Evolutionary conservation across 768 basidiomycete species (phyloP), one percentile per base, ranked within the genome.

Genomic region (Cystobasidiopsis lactophilus): DNA sequence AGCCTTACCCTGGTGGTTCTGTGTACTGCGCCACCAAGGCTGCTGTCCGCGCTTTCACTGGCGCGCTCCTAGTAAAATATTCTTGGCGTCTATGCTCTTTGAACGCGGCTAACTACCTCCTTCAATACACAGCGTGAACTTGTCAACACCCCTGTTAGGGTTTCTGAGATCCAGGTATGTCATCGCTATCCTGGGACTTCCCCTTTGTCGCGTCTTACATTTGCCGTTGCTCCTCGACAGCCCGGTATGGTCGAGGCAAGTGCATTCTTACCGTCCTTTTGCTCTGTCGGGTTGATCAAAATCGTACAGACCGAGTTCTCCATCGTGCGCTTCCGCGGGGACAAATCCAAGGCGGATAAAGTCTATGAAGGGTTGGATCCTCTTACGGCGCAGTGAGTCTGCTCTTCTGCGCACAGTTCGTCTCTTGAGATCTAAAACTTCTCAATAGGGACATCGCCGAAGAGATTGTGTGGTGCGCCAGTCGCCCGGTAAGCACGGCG

Each of bases 391-490:
- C 39, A 53, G 45, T 47, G 14, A 23, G 21, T 21, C 48, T 5
- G 2, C 19, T 41, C 27, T 18, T n/a, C 26, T 29, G 21, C 40
- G 19, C 16, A 27, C 45, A 38, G 21, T 48, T 18, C 40, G n/a
- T 24, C 14, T 13, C 29, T 40, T 13, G 51, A 11, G 26, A 45
- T 49, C 45, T 21, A 29, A n/a, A n/a, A n/a, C 18, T 38, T 47
- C 24, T 14, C 10, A 77, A 79, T 5, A 73, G 79, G 55, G 88
- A 95, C 63, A 80, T 95, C 43, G 93, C 93, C 1, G 93, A 98
- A 65, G 88, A 96, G 67, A 89, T 98, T 62, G 86, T 91, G 19
- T 98, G 91, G 91, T 79, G 79, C 14, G 91, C 93, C 19, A 74
- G 82, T 11, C 78, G 89, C 39, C 89, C 89, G 11, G n/a, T n/a